Evolutionary conservation across 2,329 filamentous ascomycete species (phyloP), one percentile per base, ranked within the genome.

Genomic region (Cercospora sp.): DNA sequence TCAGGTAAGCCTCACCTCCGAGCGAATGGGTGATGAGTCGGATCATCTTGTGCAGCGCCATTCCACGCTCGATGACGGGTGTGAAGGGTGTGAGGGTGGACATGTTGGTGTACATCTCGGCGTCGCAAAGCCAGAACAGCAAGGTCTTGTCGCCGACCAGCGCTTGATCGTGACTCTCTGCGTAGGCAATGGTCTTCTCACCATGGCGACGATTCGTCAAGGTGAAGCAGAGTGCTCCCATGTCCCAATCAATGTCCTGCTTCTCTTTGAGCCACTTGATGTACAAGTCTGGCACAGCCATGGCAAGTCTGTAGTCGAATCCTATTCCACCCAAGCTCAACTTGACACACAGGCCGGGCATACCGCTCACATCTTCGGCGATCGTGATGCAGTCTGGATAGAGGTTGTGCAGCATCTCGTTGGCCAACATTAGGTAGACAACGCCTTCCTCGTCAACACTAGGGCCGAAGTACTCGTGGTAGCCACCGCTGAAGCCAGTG

Each of bases 281-380:
- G 89, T 96, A 99, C 88, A 99, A 92, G 79, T 99, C 95, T 3
- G 95, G 95, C 70, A 99, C 89, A 4, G 95, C 95, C 95, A 99
- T 99, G 65, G 94, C 94, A 33, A 99, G 88, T 73, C 95, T 89
- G 80, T 99, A 99, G 81, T 99, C 95, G 78, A 99, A 99, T 28
- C 95, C 95, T 73, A 98, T 89, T 70, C 95, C 95, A 18, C 95
- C 95, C 1, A 97, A 84, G 1, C 91, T 90, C 45, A 97, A 84
- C 6, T 92, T 89, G 42, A 99, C 81, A 80, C 95, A 98, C 59
- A 99, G 84, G n/a, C 93, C 94, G 16, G 95, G 95, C 95, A 99
- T 99, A 18, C 95, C 95, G 7, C 94, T 98, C 9, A 99, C 95
- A 78, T 99, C 95, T 79, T 99, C 95, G 20, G 95, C 95, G 71